phyloP scores from a whole-genome alignment of 2,329 filamentous ascomycete species.

The Grosmannia huntii region DNA sequence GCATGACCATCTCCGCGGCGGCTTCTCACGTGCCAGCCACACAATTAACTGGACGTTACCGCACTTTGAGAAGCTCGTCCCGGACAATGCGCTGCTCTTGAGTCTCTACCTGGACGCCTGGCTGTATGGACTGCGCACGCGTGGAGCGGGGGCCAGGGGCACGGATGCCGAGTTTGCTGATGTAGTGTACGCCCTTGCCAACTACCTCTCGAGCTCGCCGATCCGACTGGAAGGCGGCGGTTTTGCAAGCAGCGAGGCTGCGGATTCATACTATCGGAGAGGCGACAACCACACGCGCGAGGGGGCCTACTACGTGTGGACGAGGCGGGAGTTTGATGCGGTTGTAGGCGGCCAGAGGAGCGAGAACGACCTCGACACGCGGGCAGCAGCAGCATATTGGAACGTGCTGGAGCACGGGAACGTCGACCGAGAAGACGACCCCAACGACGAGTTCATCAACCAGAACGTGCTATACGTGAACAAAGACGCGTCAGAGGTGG shows the following conservation, averaged over 20 bases:
- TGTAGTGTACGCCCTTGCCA: conserved; percentile 67
- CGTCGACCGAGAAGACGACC: conserved; percentile 67
- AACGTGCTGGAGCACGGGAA: conserved; percentile 77
- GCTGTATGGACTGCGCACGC: conserved; percentile 32
- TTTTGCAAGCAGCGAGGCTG: conserved; percentile 81
- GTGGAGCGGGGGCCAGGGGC: not conserved
- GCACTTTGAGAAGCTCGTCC: conserved; percentile 95
- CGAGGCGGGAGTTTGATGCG: conserved; percentile 68
- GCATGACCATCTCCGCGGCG: conserved; percentile 42
- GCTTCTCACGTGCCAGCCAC: conserved; percentile 66
- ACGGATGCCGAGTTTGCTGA: conserved; percentile 59
- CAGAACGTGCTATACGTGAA: conserved; percentile 76
- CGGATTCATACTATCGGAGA: conserved; percentile 66
- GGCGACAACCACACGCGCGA: conserved; percentile 73
- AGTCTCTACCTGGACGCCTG: conserved; percentile 80
- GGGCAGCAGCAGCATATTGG: conserved; percentile 73
- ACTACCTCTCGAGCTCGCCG: conserved; percentile 67
- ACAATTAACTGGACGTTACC: conserved; percentile 88
- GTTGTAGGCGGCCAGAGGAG: conserved; percentile 42
- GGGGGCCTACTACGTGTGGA: conserved; percentile 93
- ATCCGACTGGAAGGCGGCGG: conserved; percentile 58
- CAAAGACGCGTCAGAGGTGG: conserved; percentile 54
- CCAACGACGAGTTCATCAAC: conserved; percentile 86
- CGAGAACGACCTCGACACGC: conserved; percentile 42
- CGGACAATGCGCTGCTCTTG: conserved; percentile 80